These are phyloP conservation scores for Rhizoctonia solani DNA, from an alignment of 1,284 basidiomycete genomes.

Conservation along the genomic window DNA sequence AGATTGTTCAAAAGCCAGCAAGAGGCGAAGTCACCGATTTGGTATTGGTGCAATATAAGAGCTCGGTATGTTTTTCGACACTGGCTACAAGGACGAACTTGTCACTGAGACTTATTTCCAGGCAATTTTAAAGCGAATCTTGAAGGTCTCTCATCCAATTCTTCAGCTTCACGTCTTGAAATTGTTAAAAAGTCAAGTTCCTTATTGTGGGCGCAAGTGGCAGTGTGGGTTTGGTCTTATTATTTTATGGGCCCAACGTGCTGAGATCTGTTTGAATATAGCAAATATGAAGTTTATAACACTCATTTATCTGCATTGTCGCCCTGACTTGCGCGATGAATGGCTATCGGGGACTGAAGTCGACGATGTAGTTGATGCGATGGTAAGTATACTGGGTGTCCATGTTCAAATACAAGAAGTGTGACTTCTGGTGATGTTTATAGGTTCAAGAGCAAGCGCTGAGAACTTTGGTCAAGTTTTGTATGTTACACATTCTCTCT, in stretches of 20 bases:
- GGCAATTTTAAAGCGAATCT: slow-evolving; percentile 93
- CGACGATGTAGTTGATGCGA: slow-evolving; percentile 85
- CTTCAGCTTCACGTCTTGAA: slow-evolving; percentile 96
- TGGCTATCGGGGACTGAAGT: slow-evolving; percentile 95
- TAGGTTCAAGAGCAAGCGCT: slow-evolving; percentile 97
- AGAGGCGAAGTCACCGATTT: slow-evolving; percentile 89
- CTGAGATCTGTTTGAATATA: slow-evolving; percentile 45
- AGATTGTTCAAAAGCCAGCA: slow-evolving; percentile 96
- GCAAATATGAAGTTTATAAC: slow-evolving; percentile 99
- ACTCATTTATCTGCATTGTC: slow-evolving; percentile 95
- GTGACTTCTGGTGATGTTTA: neutral
- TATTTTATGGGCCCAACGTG: slow-evolving; percentile 11
- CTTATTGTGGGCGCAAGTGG: slow-evolving; percentile 96
- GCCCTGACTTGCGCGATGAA: slow-evolving; percentile 95
- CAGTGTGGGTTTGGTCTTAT: slow-evolving; percentile 66
- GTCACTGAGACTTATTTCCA: slow-evolving; percentile 45
- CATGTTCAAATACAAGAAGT: neutral
- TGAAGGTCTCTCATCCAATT: slow-evolving; percentile 92
- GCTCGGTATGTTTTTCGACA: slow-evolving; percentile 66
- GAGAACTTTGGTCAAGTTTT: slow-evolving; percentile 92
- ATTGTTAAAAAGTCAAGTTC: slow-evolving; percentile 98
- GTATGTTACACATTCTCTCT: slow-evolving; percentile 52
- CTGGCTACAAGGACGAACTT: neutral
- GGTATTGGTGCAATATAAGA: slow-evolving; percentile 98
- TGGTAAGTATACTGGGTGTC: slow-evolving; percentile 51